Evolutionary conservation across 1,139 yeast genomes (phyloP), one percentile per base, ranked within the genome.

Genomic region (Hansenula anomala): DNA sequence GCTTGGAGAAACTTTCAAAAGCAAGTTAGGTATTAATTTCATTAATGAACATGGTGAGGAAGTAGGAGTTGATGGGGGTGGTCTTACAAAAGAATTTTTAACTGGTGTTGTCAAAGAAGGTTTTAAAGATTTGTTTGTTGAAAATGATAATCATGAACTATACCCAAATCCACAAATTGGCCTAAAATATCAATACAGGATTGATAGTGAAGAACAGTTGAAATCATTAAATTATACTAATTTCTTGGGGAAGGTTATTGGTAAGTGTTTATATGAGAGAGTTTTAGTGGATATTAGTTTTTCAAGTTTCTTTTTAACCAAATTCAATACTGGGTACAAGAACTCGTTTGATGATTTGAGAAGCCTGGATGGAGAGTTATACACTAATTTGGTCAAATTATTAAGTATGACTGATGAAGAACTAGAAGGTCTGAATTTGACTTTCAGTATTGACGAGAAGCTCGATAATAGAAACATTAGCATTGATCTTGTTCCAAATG

Each of bases 41-140:
- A 67, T 66, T 36, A 85, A 86, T 54, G 76, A 81, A 43, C 75
- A 81, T 59, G 96, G 95, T 1, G 77, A 74, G 22, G 73, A 67
- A 30, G 92, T 85, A 1, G 98, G 98, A 1, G 83, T 92, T 39
- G 98, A 92, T 60, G 98, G 98, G 6, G 98, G 98, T 11, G 98
- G 98, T 2, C 68, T 92, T 18, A 90, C 97, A 0, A 90, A 92
- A 58, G 98, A 92, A 54, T 81, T 92, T 49, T 64, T 92, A 40
- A 88, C 92, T 2, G 69, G 83, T 36, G 80, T 88, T 1, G 77
- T 83, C 2, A 66, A 66, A 10, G 88, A 84, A 48, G 95, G 87
- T 0, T 85, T 90, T 49, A 23, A 55, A 18, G 69, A 67, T 14
- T 60, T 78, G 27, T 78, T 83, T 47, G 75, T 71, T 35, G 73